These are phyloP conservation scores for Peronospora tabacina DNA, from an alignment of 352 stramenopile genomes.

Conservation along the genomic window DNA sequence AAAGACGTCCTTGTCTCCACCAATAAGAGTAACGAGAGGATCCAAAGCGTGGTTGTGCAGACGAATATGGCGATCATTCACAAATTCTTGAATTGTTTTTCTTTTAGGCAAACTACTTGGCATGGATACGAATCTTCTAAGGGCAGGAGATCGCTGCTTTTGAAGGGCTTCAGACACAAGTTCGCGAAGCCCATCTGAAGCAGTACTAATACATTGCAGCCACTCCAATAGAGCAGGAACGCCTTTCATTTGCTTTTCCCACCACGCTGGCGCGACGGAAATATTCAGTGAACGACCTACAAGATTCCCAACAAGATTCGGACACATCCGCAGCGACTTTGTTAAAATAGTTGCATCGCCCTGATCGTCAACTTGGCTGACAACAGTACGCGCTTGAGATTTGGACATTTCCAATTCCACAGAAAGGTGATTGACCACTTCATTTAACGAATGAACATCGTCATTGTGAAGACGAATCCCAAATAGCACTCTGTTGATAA, in stretches of 20 bases:
- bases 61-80: constrained; percentile 31
- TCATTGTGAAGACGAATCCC: constrained; percentile 79
- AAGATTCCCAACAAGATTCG: constrained; percentile 40
- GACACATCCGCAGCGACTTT: constrained; percentile 43
- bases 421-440: constrained; percentile 65
- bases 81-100: constrained; percentile 29
- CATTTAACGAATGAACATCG: constrained; percentile 66
- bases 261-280: constrained; percentile 59
- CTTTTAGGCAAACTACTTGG: constrained; percentile 22
- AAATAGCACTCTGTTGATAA: constrained; percentile 26
- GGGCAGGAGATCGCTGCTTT: constrained; percentile 34
- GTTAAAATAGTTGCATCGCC: constrained; percentile 46
- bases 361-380: constrained; percentile 52
- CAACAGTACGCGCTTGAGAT: constrained; percentile 32
- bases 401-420: constrained; percentile 52
- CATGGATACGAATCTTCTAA: constrained; percentile 32
- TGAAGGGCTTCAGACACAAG: constrained; percentile 59
- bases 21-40: constrained; percentile 16
- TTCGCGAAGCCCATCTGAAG: constrained; percentile 62
- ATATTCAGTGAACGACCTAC: constrained; percentile 60
- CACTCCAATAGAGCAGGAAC: constrained; percentile 56
- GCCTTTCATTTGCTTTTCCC: constrained; percentile 52
- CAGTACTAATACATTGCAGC: constrained; percentile 58
- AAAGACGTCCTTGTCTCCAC: constrained; percentile 21
- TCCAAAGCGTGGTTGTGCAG: constrained; percentile 30